These are phyloP conservation scores for Aspergillus nidulans DNA, from an alignment of 495 filamentous ascomycete species.

Conservation along the genomic window DNA sequence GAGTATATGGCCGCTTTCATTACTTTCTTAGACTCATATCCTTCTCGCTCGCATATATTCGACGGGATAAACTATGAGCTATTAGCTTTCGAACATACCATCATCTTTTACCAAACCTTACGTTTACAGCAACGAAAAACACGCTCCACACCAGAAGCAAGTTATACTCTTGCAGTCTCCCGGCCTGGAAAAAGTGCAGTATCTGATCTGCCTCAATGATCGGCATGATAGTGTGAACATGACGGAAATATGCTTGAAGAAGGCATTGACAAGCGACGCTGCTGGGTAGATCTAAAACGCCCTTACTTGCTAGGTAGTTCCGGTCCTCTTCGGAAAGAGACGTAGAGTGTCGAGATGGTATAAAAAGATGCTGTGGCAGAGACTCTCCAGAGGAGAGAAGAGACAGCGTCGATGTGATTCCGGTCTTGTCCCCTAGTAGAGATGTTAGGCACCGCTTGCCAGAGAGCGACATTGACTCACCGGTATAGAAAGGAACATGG, in stretches of 20 bases:
- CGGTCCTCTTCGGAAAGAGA: constrained; percentile 22
- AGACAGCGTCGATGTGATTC: constrained; percentile 22
- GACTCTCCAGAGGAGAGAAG: constrained; percentile 19
- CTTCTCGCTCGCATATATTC: constrained; percentile 23
- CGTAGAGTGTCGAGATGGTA: constrained; percentile 16
- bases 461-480: constrained; percentile 3
- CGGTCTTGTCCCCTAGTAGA: constrained; percentile 20
- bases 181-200: constrained; percentile 20
- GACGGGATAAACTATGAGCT: constrained; percentile 22
- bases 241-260: constrained; percentile 30
- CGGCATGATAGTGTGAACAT: constrained; percentile 39
- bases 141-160: constrained; percentile 38
- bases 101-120: not conserved
- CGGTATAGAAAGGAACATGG: constrained; percentile 29
- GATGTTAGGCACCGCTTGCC: not conserved
- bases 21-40: constrained; percentile 29
- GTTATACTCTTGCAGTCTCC: constrained; percentile 27
- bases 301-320: constrained; percentile 25
- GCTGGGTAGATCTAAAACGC: constrained; percentile 25
- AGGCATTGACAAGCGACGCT: constrained; percentile 21
- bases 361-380: constrained; percentile 24
- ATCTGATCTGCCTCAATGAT: constrained; percentile 32
- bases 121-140: constrained; percentile 37
- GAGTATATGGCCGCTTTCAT: constrained; percentile 39
- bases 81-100: not conserved